Conservation (phyloP, 495 filamentous ascomycete species). For the Penicillium lividum region DNA sequence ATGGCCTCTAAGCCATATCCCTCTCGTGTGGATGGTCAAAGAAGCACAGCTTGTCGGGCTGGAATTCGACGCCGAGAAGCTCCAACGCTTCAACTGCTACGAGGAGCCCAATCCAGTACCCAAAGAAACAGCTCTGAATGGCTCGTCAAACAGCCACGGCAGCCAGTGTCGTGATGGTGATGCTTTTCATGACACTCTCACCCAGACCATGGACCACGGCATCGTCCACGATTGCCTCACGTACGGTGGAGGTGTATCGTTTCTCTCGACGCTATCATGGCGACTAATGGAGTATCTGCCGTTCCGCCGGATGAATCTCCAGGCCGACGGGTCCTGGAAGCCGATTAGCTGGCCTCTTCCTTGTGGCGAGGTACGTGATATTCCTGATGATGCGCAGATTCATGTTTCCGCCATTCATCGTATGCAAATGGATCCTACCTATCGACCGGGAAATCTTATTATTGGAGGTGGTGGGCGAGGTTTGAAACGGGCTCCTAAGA, state of each 20-base stretch:
- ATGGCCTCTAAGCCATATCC: slow-evolving; percentile 63
- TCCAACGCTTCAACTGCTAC: slow-evolving; percentile 62
- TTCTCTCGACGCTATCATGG: slow-evolving; percentile 62
- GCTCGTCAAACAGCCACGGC: neutral
- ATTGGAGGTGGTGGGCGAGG: slow-evolving; percentile 73
- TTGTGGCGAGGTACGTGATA: slow-evolving; percentile 72
- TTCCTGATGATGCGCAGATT: slow-evolving; percentile 64
- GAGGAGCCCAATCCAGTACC: slow-evolving; percentile 16
- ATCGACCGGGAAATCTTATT: slow-evolving; percentile 75
- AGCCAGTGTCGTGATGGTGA: neutral
- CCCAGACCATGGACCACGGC: slow-evolving; percentile 37
- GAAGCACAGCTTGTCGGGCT: slow-evolving; percentile 72
- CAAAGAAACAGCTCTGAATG: neutral
- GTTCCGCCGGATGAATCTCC: slow-evolving; percentile 74
- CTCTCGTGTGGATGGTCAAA: slow-evolving; percentile 77
- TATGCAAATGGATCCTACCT: slow-evolving; percentile 60
- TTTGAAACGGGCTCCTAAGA: slow-evolving; percentile 52
- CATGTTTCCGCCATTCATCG: slow-evolving; percentile 70
- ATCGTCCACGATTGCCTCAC: slow-evolving; percentile 70
- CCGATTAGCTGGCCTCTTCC: slow-evolving; percentile 75
- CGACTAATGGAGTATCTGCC: slow-evolving; percentile 78
- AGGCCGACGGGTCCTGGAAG: slow-evolving; percentile 69
- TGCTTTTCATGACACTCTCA: slow-evolving; percentile 11
- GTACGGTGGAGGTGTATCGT: slow-evolving; percentile 58
- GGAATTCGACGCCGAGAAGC: slow-evolving; percentile 63